Base-by-base conservation (phyloP, 306 rosid genomes). In the Quercus ilex region DNA sequence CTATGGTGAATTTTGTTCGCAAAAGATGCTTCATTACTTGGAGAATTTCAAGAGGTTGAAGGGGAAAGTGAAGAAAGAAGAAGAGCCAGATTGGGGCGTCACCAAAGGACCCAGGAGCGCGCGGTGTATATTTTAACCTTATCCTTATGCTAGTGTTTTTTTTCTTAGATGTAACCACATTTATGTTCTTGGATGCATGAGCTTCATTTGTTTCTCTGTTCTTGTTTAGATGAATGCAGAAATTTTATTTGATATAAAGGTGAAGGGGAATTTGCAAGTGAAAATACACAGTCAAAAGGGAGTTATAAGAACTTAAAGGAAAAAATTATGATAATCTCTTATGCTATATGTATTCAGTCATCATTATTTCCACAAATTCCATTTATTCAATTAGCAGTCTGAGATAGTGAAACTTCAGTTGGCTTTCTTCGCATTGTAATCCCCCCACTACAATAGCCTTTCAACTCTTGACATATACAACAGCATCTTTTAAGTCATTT, bases 51-150 rank as follows among this genome's bases (percentile, higher is more conserved):
- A 80, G 99, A 93, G 83, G 78, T 92, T 83, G 97, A 89, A 78
- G 99, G 96, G 25, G 99, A 95, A 84, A 84, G 88, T 84, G 94
- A 90, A 86, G 99, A 93, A 78, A 91, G 98, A 84, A 84, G 98
- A 80, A 93, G 57, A 78, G 90, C 96, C 6, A 89, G 99, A 88
- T 80, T 86, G 78, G 90, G 83, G 77, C 97, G 96, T 56, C 81
- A 85, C 64, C 98, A 88, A 73, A 89, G 94, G 84, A 79, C 92
- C 58, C 82, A 90, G 46, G 91, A 86, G 59, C 88, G 98, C 33
- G 87, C 89, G 87, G 99, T 95, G 60, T 79, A 94, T 90, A 79
- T 79, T 79, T 52, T 70, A 28, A 71, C 69, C 64, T 67, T 64
- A 28, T 74, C 55, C 4, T 33, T 80, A 74, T 77, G 51, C 59